Conservation (phyloP, 2,329 filamentous ascomycete species). For the Fulvia fulva region DNA sequence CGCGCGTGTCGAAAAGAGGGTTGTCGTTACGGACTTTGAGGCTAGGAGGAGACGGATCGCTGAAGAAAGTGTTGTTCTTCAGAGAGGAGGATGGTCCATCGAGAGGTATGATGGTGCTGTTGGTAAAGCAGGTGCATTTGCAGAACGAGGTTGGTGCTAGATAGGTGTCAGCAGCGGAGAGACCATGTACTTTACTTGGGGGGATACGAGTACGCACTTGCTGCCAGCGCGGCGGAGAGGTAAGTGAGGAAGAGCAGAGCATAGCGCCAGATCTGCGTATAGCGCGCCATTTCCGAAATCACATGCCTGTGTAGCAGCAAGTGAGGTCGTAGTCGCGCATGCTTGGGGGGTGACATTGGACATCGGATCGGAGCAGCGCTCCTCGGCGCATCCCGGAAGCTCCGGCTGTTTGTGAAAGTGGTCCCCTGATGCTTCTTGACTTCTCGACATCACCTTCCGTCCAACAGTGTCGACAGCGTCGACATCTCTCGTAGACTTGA, state of each 20-base stretch:
- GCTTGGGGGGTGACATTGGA: background rate
- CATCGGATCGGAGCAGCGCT: background rate
- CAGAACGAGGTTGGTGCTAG: slow-evolving; percentile 61
- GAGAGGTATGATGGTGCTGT: slow-evolving; percentile 65
- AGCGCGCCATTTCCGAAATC: slow-evolving; percentile 6
- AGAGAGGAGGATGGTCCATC: slow-evolving; percentile 40
- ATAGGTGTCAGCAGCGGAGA: background rate
- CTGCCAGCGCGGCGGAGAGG: slow-evolving; percentile 40
- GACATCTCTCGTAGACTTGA: too few species aligned
- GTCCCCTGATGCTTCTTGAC: background rate
- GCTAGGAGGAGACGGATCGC: slow-evolving; percentile 3
- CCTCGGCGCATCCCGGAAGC: background rate
- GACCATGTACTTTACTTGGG: slow-evolving; percentile 6
- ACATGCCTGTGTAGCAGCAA: background rate
- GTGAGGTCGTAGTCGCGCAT: background rate
- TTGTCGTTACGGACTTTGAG: slow-evolving; percentile 8
- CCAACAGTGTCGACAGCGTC: too few species aligned
- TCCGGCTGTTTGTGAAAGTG: background rate
- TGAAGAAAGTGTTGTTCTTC: slow-evolving; percentile 16
- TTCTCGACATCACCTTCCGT: too few species aligned
- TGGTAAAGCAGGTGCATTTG: slow-evolving; percentile 67
- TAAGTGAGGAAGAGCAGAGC: slow-evolving; percentile 31
- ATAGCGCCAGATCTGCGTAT: slow-evolving; percentile 19
- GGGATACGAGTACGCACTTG: slow-evolving; percentile 34
- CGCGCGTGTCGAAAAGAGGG: slow-evolving; percentile 1